Conservation (phyloP, 192 early-diverging fungal genomes). For the Backusella australiensis region DNA sequence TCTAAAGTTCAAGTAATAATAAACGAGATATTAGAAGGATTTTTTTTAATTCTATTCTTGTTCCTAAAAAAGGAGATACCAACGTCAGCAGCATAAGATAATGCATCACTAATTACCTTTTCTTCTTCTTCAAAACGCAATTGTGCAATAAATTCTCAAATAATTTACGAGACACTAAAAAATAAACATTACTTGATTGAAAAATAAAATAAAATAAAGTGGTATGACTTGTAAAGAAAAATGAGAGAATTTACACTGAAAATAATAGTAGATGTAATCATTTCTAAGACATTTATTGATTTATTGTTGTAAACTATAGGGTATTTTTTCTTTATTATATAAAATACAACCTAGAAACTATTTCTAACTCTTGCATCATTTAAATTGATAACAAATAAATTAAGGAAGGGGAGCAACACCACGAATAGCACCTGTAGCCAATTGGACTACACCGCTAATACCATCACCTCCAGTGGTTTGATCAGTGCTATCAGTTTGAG, state of each 20-base stretch:
- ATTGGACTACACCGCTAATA: neutral
- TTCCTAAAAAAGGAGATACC: neutral
- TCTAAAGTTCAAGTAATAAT: neutral
- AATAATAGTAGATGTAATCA: neutral
- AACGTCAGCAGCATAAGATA: too few relatives aligned
- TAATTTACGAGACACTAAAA: too few relatives aligned
- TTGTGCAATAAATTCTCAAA: too few relatives aligned
- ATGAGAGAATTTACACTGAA: neutral
- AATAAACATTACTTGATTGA: too few relatives aligned
- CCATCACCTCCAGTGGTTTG: neutral
- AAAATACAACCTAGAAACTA: neutral
- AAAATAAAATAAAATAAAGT: too few relatives aligned
- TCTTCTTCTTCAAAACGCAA: too few relatives aligned
- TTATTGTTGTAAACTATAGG: neutral
- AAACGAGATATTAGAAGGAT: too few relatives aligned
- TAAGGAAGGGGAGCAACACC: neutral
- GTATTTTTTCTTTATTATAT: conserved; percentile 5
- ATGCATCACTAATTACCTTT: too few relatives aligned
- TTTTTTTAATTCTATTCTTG: neutral
- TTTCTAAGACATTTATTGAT: neutral
- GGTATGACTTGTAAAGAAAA: neutral
- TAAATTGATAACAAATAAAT: neutral
- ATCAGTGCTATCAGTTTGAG: neutral
- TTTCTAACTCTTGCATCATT: neutral
- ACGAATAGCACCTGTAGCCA: too few relatives aligned